Conservation (phyloP, 495 filamentous ascomycete species). For the Podospora pseudopauciseta region DNA sequence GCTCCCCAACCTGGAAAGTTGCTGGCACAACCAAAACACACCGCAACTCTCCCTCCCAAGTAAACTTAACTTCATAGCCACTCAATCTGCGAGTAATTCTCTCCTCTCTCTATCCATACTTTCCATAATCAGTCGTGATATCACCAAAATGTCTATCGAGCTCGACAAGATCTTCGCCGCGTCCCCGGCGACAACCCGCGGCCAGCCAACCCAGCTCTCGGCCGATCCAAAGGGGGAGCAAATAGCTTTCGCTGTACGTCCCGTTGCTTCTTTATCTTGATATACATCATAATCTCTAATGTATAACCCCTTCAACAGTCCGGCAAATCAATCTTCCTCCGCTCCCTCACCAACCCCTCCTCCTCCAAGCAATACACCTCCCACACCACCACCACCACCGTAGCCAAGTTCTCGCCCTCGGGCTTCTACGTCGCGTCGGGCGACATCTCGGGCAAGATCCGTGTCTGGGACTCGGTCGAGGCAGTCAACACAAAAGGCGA, state of each 20-base stretch:
- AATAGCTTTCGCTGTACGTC: conserved; percentile 84
- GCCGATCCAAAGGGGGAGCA: conserved; percentile 87
- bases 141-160: conserved; percentile 46
- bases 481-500: conserved; percentile 73
- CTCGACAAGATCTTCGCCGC: conserved; percentile 55
- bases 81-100: not conserved
- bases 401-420: conserved; percentile 90
- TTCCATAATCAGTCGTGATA: not conserved
- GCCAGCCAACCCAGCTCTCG: conserved; percentile 85
- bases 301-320: conserved; percentile 51
- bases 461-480: conserved; percentile 80
- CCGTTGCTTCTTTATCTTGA: not conserved
- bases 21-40: conserved; percentile 1
- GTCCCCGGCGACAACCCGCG: conserved; percentile 74
- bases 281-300: not conserved
- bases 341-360: conserved; percentile 84
- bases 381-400: conserved; percentile 82
- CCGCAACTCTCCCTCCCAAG: not conserved
- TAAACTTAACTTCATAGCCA: not conserved
- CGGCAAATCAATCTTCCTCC: conserved; percentile 92
- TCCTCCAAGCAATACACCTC: conserved; percentile 80
- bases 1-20: not conserved
- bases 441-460: conserved; percentile 75
- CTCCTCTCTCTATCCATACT: not conserved
- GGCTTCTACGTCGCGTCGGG: conserved; percentile 96